phyloP scores from a whole-genome alignment of 2,329 filamentous ascomycete species.

The Alternaria arbusti region DNA sequence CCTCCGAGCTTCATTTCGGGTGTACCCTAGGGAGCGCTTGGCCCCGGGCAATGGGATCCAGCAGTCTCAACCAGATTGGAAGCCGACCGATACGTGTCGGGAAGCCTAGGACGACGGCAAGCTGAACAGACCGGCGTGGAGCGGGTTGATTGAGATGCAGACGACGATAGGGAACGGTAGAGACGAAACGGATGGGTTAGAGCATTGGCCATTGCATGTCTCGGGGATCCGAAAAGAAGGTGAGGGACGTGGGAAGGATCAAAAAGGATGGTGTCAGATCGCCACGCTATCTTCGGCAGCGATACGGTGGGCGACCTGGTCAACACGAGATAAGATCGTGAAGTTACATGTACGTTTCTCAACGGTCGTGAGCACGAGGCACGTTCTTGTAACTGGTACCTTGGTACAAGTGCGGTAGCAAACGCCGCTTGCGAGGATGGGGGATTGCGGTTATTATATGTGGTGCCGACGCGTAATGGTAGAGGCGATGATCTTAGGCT shows the following conservation, averaged over 20 bases:
- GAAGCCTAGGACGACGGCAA: neutral
- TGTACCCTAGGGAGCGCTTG: conserved; percentile 11
- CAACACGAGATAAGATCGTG: conserved; percentile 7
- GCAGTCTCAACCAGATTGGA: neutral
- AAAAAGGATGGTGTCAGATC: conserved; percentile 14
- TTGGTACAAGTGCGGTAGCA: neutral
- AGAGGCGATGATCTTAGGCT: conserved; percentile 2
- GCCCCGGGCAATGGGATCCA: neutral
- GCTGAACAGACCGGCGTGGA: neutral
- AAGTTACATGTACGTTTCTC: neutral
- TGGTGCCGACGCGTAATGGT: conserved; percentile 40
- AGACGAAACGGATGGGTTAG: neutral
- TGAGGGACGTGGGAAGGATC: conserved; percentile 12
- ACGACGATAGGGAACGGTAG: neutral
- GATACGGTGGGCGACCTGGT: conserved; percentile 10
- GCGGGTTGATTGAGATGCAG: neutral
- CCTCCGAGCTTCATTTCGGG: conserved; percentile 18
- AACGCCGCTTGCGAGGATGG: neutral
- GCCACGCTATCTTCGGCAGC: conserved; percentile 18
- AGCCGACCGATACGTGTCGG: neutral
- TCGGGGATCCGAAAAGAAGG: conserved; percentile 5
- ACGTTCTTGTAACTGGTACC: neutral
- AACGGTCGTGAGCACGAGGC: conserved; percentile 3
- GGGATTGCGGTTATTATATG: conserved; percentile 27
- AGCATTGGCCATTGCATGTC: neutral